Evolutionary conservation across 352 stramenopile species (phyloP), one percentile per base, ranked within the genome.

Genomic region (Pilasporangium apinafurcum): DNA sequence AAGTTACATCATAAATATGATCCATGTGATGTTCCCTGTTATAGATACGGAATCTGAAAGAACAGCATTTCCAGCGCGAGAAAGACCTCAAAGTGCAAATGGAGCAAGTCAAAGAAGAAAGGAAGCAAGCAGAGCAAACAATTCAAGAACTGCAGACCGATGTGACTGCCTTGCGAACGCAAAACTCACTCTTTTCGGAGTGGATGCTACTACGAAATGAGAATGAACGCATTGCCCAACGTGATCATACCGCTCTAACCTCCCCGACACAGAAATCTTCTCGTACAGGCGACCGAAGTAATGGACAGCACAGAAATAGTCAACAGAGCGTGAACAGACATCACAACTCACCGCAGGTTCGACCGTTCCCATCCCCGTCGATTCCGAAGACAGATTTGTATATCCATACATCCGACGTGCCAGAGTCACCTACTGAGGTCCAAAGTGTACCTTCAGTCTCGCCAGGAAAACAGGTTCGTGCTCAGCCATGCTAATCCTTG

Each of bases 171-270:
- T 42, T 89, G 16, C 69, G 78, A 8, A 55, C 68, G 8, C 72
- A 87, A 39, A 88, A 86, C 40, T 68, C 67, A 7, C 46, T 86
- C 24, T 76, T 84, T 27, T 88, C 76, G 16, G 75, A 90, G 48
- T 90, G 74, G 68, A 84, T 88, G 80, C 63, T 88, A 5, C 71
- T 91, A 37, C 66, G 69, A 7, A 84, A 72, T 43, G 71, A 79
- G 24, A 85, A 87, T 25, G 38, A 59, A 5, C 41, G 70, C 16
- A 65, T 63, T 24, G 51, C 57, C 10, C 46, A 53, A 29, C 48
- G 38, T 16, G 43, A 48, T 22, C 34, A 35, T 16, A 28, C 14
- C 26, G 26, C 8, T 36, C 20, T 34, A 4, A 14, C 40, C 1
- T 37, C 31, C 12, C 18, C 22, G 25, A 38, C 20, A 30, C 4